phyloP scores from a whole-genome alignment of 768 basidiomycete genomes.

The Gloeostereum incarnatum region DNA sequence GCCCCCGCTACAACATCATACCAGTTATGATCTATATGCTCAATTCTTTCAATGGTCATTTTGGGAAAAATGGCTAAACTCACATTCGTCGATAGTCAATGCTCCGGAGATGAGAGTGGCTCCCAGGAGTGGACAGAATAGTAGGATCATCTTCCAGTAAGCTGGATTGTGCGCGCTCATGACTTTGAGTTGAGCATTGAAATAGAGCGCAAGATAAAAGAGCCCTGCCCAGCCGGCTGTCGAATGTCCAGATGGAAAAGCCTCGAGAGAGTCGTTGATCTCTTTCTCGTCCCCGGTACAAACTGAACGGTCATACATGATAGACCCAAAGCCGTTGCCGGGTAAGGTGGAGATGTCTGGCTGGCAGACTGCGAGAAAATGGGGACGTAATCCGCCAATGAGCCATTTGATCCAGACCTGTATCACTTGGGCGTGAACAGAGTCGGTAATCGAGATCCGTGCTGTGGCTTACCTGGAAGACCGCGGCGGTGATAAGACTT shows the following conservation, averaged over 20 bases:
- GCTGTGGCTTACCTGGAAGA: slow-evolving; percentile 21
- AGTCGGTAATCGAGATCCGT: slow-evolving; percentile 18
- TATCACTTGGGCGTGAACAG: slow-evolving; percentile 16
- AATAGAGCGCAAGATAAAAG: slow-evolving; percentile 33
- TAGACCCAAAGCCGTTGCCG: slow-evolving; percentile 35
- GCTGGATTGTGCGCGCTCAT: slow-evolving; percentile 51
- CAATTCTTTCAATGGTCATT: background rate
- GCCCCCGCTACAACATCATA: slow-evolving; percentile 48
- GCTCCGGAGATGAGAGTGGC: slow-evolving; percentile 47
- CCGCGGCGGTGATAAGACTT: slow-evolving; percentile 33
- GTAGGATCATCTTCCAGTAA: slow-evolving; percentile 55
- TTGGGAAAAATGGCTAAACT: slow-evolving; percentile 10
- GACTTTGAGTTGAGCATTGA: slow-evolving; percentile 51
- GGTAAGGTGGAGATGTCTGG: slow-evolving; percentile 25
- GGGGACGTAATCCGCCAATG: slow-evolving; percentile 39
- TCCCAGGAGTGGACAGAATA: slow-evolving; percentile 47
- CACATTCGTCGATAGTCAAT: slow-evolving; percentile 47
- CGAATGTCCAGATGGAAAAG: slow-evolving; percentile 48
- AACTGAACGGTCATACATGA: slow-evolving; percentile 43
- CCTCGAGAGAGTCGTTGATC: slow-evolving; percentile 49
- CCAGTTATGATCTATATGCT: slow-evolving; percentile 37
- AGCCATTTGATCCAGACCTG: slow-evolving; percentile 50
- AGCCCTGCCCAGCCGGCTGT: slow-evolving; percentile 50
- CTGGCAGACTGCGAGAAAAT: slow-evolving; percentile 43
- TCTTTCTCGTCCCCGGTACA: slow-evolving; percentile 48